Conservation (phyloP, 192 early-diverging fungal species). For the Linderina pennispora region DNA sequence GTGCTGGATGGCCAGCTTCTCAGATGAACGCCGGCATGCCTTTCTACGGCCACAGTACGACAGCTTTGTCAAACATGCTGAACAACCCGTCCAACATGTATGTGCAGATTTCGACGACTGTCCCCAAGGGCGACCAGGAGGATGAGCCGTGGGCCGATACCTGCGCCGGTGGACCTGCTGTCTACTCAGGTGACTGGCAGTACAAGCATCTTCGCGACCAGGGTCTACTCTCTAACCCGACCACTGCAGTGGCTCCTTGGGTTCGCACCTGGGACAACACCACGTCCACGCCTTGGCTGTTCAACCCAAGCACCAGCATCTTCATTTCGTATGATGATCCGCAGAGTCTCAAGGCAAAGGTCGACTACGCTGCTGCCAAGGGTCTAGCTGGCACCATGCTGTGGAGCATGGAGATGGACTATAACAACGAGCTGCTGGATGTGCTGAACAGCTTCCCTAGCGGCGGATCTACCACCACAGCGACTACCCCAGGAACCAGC, state of each 20-base stretch:
- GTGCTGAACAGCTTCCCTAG: constrained; percentile 9
- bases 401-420: constrained; percentile 57
- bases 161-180: constrained; percentile 31
- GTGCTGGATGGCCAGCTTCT: constrained; percentile 46
- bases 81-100: constrained; percentile 11
- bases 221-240: constrained; percentile 16
- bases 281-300: constrained; percentile 64
- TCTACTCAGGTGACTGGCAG: constrained; percentile 54
- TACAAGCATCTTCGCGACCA: constrained; percentile 53
- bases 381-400: constrained; percentile 59
- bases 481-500: neutral
- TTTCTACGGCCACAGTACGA: constrained; percentile 49
- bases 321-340: constrained; percentile 68
- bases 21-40: constrained; percentile 53
- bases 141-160: constrained; percentile 48
- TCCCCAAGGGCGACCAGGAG: constrained; percentile 47
- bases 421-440: constrained; percentile 53
- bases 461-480: constrained; percentile 4
- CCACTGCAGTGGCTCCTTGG: constrained; percentile 44
- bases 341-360: constrained; percentile 50
- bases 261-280: constrained; percentile 52
- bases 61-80: constrained; percentile 5
- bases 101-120: constrained; percentile 2
- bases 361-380: constrained; percentile 47
- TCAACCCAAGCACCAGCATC: constrained; percentile 45